These are phyloP conservation scores for Globomyces sp. DNA, from an alignment of 371 early-diverging fungal species.

Conservation along the genomic window DNA sequence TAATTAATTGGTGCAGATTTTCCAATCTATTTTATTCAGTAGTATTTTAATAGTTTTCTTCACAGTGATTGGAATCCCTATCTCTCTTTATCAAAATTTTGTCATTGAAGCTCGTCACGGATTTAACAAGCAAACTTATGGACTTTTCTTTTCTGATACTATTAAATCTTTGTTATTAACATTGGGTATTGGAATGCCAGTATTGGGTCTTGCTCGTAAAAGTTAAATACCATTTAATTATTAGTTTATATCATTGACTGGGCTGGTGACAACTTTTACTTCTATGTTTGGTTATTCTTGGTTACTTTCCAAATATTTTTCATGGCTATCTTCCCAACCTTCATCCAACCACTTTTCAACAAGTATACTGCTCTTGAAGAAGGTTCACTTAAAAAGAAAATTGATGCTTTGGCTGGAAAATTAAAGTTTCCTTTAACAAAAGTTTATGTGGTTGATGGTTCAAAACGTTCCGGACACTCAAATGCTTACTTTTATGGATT, in stretches of 20 bases:
- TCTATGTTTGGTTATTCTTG: constrained; percentile 88
- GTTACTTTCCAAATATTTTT: constrained; percentile 84
- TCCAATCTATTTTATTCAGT: constrained; percentile 80
- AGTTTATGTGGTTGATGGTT: constrained; percentile 93
- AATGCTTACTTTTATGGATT: constrained; percentile 98
- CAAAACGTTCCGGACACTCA: constrained; percentile 89
- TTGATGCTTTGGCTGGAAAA: constrained; percentile 81
- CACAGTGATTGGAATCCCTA: constrained; percentile 73
- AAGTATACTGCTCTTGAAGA: constrained; percentile 88
- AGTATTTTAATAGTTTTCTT: constrained; percentile 59
- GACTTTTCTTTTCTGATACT: constrained; percentile 79
- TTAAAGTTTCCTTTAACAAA: constrained; percentile 93
- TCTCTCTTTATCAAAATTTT: constrained; percentile 87
- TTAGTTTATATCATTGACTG: constrained; percentile 16
- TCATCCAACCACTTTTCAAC: constrained; percentile 98
- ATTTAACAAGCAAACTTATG: constrained; percentile 94
- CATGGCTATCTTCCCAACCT: constrained; percentile 89
- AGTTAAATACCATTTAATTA: background rate
- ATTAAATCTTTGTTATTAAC: constrained; percentile 71
- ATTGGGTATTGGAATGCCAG: constrained; percentile 71
- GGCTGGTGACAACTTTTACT: constrained; percentile 82
- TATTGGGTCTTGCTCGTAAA: constrained; percentile 46
- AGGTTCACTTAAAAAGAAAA: constrained; percentile 78
- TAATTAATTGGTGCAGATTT: constrained; percentile 55
- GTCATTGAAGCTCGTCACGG: constrained; percentile 94